Conservation (phyloP, 169 alveolate species). For the Eimeria acervulina region DNA sequence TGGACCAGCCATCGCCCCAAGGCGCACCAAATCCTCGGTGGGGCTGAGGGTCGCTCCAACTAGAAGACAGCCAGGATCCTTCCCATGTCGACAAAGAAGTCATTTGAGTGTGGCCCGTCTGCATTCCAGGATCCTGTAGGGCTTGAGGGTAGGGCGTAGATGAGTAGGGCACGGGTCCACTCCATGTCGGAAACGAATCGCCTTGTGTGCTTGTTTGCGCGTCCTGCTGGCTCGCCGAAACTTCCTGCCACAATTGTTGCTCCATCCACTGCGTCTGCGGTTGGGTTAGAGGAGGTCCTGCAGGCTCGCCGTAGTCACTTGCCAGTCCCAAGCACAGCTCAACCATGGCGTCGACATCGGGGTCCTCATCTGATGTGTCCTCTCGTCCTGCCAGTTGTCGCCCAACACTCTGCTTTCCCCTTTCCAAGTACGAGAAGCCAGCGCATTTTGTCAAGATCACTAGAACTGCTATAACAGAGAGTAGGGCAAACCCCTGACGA, state of each 20-base stretch:
- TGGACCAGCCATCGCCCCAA: neutral
- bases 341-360: neutral
- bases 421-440: neutral
- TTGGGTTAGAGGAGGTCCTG: neutral
- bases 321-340: neutral
- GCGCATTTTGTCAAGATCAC: neutral
- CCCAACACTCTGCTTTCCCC: neutral
- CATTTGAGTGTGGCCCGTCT: too few relatives aligned
- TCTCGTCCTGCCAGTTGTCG: neutral
- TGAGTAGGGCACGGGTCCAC: neutral
- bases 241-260: neutral
- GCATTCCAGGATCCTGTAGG: too few relatives aligned
- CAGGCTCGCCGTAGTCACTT: neutral
- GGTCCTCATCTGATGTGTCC: neutral
- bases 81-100: too few relatives aligned
- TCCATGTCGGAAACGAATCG: neutral
- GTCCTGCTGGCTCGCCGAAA: neutral
- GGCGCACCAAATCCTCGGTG: neutral
- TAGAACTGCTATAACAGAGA: neutral
- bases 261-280: neutral
- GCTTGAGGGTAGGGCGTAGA: neutral
- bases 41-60: neutral
- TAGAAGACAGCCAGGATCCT: too few relatives aligned
- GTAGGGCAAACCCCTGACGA: neutral
- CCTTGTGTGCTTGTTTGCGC: neutral